phyloP scores from a whole-genome alignment of 495 filamentous ascomycete species.

The Talaromyces liani region DNA sequence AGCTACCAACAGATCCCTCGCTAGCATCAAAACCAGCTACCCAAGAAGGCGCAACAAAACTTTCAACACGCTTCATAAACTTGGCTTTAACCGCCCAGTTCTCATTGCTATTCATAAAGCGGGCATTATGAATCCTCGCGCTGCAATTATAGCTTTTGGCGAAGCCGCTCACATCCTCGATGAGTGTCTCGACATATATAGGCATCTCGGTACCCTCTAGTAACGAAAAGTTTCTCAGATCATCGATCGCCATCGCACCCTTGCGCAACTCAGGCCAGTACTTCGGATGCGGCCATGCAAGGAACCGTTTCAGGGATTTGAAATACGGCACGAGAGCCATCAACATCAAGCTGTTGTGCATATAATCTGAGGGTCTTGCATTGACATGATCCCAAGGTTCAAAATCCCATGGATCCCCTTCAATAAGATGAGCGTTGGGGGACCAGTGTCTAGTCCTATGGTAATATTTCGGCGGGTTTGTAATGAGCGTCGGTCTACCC shows the following conservation, averaged over 20 bases:
- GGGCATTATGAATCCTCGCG: not conserved
- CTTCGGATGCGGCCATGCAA: too few relatives aligned
- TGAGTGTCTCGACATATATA: not conserved
- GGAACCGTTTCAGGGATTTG: too few relatives aligned
- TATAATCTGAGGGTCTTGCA: too few relatives aligned
- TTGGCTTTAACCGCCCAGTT: not conserved
- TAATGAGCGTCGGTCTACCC: too few relatives aligned
- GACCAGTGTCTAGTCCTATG: too few relatives aligned
- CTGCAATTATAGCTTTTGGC: not conserved
- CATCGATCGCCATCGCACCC: not conserved
- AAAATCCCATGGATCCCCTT: too few relatives aligned
- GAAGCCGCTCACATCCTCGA: not conserved
- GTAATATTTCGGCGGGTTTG: too few relatives aligned
- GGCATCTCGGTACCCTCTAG: not conserved
- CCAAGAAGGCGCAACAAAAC: not conserved
- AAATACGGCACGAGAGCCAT: too few relatives aligned
- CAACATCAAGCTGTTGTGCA: too few relatives aligned
- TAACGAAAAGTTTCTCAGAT: not conserved
- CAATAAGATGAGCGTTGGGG: too few relatives aligned
- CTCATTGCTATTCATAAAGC: not conserved
- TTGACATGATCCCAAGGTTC: too few relatives aligned
- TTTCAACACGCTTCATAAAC: not conserved
- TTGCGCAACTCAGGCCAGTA: not conserved
- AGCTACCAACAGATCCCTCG: not conserved
- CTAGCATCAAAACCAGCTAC: not conserved